These are phyloP conservation scores for Pseudocercospora cruenta DNA, from an alignment of 2,329 filamentous ascomycete genomes.

Conservation along the genomic window DNA sequence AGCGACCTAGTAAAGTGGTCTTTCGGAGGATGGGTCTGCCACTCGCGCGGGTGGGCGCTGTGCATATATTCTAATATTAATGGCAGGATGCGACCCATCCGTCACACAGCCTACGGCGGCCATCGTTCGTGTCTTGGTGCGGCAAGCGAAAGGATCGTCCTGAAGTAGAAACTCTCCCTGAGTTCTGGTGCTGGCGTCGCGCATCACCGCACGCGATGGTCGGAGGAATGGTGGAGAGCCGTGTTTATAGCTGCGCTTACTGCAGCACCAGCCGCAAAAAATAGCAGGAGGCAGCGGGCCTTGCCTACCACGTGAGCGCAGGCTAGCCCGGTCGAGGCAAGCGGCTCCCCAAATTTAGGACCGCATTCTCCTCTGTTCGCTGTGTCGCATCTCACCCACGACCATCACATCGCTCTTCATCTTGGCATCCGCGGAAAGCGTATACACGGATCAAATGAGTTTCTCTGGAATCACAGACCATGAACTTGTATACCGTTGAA, in stretches of 20 bases:
- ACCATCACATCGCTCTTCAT: not conserved
- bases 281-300: not conserved
- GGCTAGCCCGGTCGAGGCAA: not conserved
- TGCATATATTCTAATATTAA: conserved; percentile 9
- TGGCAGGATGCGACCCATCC: conserved; percentile 1
- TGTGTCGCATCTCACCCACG: not conserved
- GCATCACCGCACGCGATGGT: conserved; percentile 1
- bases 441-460: not conserved
- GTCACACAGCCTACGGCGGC: not conserved
- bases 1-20: not conserved
- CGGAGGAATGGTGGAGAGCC: conserved; percentile 10
- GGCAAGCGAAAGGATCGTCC: conserved; percentile 5
- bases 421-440: not conserved
- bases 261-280: not conserved
- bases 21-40: not conserved
- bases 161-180: not conserved
- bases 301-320: not conserved
- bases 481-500: not conserved
- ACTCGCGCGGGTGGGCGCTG: not conserved
- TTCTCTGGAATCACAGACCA: not conserved
- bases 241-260: not conserved
- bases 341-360: not conserved
- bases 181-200: not conserved
- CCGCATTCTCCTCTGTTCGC: too few relatives aligned
- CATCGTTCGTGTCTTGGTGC: not conserved